Evolutionary conservation across 2,329 filamentous ascomycete species (phyloP).

Genomic region (Nemania bipapillata): DNA sequence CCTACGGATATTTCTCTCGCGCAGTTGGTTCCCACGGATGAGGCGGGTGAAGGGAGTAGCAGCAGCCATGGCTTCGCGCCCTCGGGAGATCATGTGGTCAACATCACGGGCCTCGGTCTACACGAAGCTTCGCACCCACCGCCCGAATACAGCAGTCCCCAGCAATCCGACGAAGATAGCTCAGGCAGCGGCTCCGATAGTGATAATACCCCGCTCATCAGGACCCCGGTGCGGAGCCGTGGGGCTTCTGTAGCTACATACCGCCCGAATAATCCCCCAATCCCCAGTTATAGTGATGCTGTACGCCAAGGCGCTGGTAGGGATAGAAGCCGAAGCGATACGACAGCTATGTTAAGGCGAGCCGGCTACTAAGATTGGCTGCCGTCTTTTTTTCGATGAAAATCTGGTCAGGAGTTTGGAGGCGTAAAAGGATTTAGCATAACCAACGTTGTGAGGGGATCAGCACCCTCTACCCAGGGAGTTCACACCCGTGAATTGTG

Average conservation of each 20-base stretch:
- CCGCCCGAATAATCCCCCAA: slow-evolving; percentile 67
- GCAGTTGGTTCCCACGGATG: slow-evolving; percentile 77
- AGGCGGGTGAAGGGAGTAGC: slow-evolving; percentile 74
- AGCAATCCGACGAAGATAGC: slow-evolving; percentile 67
- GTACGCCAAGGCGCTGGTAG: slow-evolving; percentile 65
- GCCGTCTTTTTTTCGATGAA: not conserved
- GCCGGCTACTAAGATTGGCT: slow-evolving; percentile 20
- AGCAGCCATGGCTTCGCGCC: slow-evolving; percentile 50
- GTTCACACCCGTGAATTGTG: slow-evolving; percentile 10
- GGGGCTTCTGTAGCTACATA: slow-evolving; percentile 61
- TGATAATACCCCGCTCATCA: slow-evolving; percentile 65
- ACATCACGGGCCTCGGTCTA: slow-evolving; percentile 58
- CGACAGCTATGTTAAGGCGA: slow-evolving; percentile 47
- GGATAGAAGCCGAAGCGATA: slow-evolving; percentile 58
- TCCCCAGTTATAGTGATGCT: slow-evolving; percentile 84
- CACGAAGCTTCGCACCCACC: slow-evolving; percentile 71
- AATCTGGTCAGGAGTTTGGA: slow-evolving; percentile 24
- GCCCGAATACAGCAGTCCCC: slow-evolving; percentile 77
- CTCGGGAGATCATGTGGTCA: slow-evolving; percentile 54
- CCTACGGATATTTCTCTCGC: slow-evolving; percentile 96
- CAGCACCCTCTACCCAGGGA: not conserved
- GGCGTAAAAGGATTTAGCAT: slow-evolving; percentile 28
- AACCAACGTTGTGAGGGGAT: slow-evolving; percentile 10
- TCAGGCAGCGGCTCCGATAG: slow-evolving; percentile 68
- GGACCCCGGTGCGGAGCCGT: slow-evolving; percentile 60